Conservation (phyloP, 768 basidiomycete genomes). For the Clitopilus passeckerianus region DNA sequence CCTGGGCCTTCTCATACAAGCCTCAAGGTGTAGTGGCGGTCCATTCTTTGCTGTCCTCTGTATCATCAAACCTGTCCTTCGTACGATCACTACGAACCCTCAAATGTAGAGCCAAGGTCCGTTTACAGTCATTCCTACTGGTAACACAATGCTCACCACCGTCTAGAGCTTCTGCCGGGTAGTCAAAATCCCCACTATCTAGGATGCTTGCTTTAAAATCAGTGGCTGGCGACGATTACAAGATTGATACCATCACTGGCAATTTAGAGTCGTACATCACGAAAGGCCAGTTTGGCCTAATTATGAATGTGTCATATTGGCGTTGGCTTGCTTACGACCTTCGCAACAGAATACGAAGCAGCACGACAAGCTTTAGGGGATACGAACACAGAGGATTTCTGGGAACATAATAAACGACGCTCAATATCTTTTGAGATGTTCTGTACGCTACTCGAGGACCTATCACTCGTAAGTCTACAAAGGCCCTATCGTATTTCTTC, state of each 20-base stretch:
- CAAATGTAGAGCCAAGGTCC: constrained; percentile 25
- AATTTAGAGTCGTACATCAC: constrained; percentile 26
- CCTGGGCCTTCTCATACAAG: constrained; percentile 24
- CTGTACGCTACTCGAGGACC: constrained; percentile 16
- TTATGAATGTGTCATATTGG: neutral
- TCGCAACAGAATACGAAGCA: constrained; percentile 21
- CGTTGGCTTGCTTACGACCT: neutral
- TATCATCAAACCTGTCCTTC: constrained; percentile 23
- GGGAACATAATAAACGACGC: constrained; percentile 5
- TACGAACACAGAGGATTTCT: constrained; percentile 16
- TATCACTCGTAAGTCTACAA: constrained; percentile 23
- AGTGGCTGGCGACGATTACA: constrained; percentile 19
- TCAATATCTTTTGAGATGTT: constrained; percentile 13
- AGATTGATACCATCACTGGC: constrained; percentile 33
- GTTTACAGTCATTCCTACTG: neutral
- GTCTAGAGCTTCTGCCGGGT: constrained; percentile 19
- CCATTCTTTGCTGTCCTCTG: constrained; percentile 30
- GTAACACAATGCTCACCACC: neutral
- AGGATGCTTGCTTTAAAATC: constrained; percentile 24
- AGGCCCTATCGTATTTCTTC: too few species aligned
- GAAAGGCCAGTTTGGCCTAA: constrained; percentile 14
- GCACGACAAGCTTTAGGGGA: constrained; percentile 17
- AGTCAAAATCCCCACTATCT: constrained; percentile 22
- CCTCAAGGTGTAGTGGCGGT: constrained; percentile 25
- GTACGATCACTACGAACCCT: constrained; percentile 7